Evolutionary conservation across 441 rosid genomes (phyloP).

Genomic region (Populus hybrid): DNA sequence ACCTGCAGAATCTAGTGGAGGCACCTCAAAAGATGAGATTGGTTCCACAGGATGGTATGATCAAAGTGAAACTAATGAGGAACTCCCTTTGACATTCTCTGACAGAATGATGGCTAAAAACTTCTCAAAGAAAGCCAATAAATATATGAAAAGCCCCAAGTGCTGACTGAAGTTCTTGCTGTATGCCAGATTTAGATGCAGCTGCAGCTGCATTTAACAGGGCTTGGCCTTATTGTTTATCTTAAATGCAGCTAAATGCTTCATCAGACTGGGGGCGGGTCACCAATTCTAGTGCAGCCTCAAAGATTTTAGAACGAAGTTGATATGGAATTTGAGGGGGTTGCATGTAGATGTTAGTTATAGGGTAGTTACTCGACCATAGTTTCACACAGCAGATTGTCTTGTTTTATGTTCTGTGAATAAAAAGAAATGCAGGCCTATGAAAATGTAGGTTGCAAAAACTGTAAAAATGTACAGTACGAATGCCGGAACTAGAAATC

Average conservation of each 20-base stretch:
- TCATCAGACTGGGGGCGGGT: not conserved
- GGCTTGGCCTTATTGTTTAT: not conserved
- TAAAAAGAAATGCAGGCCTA: not conserved
- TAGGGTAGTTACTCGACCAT: not conserved
- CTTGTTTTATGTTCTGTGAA: not conserved
- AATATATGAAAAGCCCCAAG: conserved; percentile 28
- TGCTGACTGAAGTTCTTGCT: not conserved
- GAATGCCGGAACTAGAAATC: not conserved
- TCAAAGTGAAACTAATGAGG: conserved; percentile 48
- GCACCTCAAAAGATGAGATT: conserved; percentile 32
- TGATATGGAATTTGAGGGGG: not conserved
- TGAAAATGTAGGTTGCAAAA: not conserved
- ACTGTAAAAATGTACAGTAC: not conserved
- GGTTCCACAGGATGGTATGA: conserved; percentile 42
- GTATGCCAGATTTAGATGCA: not conserved
- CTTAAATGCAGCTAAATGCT: not conserved
- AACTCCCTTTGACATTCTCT: conserved; percentile 78
- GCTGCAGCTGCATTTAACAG: not conserved
- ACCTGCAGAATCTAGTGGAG: conserved; percentile 20
- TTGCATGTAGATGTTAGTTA: not conserved
- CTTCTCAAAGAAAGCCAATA: conserved; percentile 64
- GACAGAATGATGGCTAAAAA: conserved; percentile 38
- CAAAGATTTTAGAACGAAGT: not conserved
- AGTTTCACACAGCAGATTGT: not conserved
- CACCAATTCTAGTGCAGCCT: not conserved